Conservation (phyloP, 345 rosid genomes). For the Nasturtium officinale region DNA sequence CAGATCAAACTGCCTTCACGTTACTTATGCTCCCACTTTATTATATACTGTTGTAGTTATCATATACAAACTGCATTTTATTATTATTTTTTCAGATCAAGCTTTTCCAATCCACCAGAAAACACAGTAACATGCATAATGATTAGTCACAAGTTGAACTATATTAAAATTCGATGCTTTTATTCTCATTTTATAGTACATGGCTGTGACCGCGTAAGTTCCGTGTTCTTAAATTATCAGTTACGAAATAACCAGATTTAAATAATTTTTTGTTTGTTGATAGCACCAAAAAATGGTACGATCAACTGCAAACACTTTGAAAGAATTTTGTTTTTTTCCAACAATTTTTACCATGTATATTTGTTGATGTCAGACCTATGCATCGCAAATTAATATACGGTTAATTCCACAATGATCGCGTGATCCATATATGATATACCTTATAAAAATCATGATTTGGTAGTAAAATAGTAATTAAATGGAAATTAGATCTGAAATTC, state of each 20-base stretch:
- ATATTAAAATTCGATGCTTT: constrained; percentile 31
- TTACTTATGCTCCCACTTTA: constrained; percentile 43
- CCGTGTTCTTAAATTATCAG: constrained; percentile 3
- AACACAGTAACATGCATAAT: constrained; percentile 46
- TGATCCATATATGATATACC: not conserved
- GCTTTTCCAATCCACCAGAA: constrained; percentile 36
- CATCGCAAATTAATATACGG: not conserved
- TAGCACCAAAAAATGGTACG: constrained; percentile 1
- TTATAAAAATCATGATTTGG: not conserved
- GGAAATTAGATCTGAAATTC: constrained; percentile 8
- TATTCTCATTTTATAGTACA: not conserved
- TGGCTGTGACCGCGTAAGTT: constrained; percentile 26
- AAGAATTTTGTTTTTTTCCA: not conserved
- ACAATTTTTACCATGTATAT: constrained; percentile 18
- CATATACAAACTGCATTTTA: constrained; percentile 25
- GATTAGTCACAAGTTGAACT: constrained; percentile 45
- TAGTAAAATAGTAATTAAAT: constrained; percentile 10
- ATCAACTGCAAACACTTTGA: not conserved
- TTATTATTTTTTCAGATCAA: constrained; percentile 32
- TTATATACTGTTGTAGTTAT: constrained; percentile 28
- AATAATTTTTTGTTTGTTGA: not conserved
- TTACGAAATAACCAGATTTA: not conserved
- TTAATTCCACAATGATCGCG: not conserved
- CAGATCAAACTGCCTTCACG: constrained; percentile 45
- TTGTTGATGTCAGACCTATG: constrained; percentile 18